A percentile compares a stretch with the other conserved stretches of the same genome.
phyloP scores from a whole-genome alignment of 371 early-diverging fungal genomes.

The Capniomyces stellatus region DNA sequence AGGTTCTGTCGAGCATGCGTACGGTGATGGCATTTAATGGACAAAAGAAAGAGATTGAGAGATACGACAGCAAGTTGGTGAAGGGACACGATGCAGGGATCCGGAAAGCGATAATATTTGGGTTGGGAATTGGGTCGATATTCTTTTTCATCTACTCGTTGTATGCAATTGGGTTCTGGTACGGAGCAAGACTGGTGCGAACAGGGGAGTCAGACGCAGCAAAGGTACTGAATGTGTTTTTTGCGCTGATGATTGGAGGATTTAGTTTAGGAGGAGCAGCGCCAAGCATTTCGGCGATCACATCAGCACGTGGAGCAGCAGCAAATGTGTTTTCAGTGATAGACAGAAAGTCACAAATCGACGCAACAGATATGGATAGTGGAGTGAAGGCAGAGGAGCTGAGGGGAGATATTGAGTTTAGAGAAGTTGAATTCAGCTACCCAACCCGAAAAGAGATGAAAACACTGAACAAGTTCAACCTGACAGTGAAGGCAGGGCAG shows the following conservation, averaged over 20 bases:
- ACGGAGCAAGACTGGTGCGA: conserved; percentile 30
- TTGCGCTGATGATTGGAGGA: conserved; percentile 31
- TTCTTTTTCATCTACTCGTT: conserved; percentile 23
- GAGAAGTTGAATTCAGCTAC: conserved; percentile 34
- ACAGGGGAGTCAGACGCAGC: conserved; percentile 23
- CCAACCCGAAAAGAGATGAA: conserved; percentile 51
- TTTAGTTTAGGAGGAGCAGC: conserved; percentile 34
- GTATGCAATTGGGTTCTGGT: conserved; percentile 44
- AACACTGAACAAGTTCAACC: conserved; percentile 35
- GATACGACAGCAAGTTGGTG: conserved; percentile 29
- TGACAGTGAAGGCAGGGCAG: conserved; percentile 45
- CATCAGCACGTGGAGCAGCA: conserved; percentile 66
- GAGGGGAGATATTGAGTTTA: conserved; percentile 32
- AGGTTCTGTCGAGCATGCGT: conserved; percentile 56
- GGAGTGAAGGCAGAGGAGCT: conserved; percentile 31
- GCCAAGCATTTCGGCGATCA: conserved; percentile 36
- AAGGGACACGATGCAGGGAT: conserved; percentile 22
- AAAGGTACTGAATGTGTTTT: conserved; percentile 32
- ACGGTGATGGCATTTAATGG: conserved; percentile 75
- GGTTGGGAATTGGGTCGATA: conserved; percentile 25
- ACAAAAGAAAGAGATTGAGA: conserved; percentile 33
- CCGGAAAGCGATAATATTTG: conserved; percentile 24
- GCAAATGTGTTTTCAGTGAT: conserved; percentile 52
- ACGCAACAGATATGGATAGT: conserved; percentile 26
- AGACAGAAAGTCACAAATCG: conserved; percentile 48